Base-by-base conservation (phyloP, 192 early-diverging fungal genomes). In the Dissophora globulifera region DNA sequence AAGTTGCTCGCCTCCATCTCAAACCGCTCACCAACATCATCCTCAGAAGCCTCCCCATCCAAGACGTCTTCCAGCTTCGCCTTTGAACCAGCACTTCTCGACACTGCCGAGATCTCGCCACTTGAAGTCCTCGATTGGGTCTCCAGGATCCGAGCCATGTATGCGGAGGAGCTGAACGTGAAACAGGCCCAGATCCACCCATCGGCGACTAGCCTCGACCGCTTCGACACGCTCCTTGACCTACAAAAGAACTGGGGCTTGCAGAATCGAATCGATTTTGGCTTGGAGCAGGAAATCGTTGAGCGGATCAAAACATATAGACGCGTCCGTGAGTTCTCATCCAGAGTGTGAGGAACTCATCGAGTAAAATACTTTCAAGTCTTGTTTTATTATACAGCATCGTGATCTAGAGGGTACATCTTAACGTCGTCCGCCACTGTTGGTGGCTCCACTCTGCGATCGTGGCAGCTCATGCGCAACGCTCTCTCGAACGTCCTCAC, bases 41-140 rank as follows among this genome's bases (percentile, higher is more conserved):
- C 17, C n/a, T n/a, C n/a, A n/a, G n/a, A n/a, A n/a, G n/a, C n/a
- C n/a, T n/a, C n/a, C n/a, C n/a, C n/a, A n/a, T n/a, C n/a, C n/a
- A n/a, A n/a, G n/a, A 17, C 11, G 43, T 13, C 17, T 16, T 17
- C 58, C 22, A 33, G 23, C 6, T 54, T 38, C 5, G 29, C 54
- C 38, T 45, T 31, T n/a, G 46, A 38, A 20, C 29, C 55, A 30
- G n/a, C 54, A 29, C 57, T 67, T 2, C 29, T 67, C 31, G 72
- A 76, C 1, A 67, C 72, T 3, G 72, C 64, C 29, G 72, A 76
- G 53, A 76, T 76, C 4, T 65, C 63, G 16, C 72, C 72, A 0
- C 58, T 76, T 2, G 72, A 76, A n/a, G 58, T 62, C 6, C 47
- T 76, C 25, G 72, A 76, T 31, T 76, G 72, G 72, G 64, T 76